These are phyloP conservation scores for Antarctomyces pellizariae DNA, from an alignment of 495 filamentous ascomycete genomes.

Conservation along the genomic window DNA sequence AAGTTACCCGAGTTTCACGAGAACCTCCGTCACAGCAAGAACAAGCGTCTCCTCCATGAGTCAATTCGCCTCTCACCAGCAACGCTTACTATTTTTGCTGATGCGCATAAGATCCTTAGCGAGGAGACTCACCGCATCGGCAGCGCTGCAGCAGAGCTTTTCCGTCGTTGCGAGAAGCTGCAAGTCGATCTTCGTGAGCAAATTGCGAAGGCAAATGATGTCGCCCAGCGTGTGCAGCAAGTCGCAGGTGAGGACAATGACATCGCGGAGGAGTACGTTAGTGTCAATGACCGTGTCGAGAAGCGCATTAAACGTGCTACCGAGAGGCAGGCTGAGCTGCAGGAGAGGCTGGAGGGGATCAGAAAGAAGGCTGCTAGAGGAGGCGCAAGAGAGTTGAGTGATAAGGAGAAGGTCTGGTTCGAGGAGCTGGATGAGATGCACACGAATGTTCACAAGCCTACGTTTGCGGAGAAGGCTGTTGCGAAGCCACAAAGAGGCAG, in stretches of 20 bases:
- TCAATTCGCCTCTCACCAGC: conserved; percentile 51
- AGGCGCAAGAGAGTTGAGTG: conserved; percentile 40
- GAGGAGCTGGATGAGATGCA: conserved; percentile 34
- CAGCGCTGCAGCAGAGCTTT: conserved; percentile 56
- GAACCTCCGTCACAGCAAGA: conserved; percentile 31
- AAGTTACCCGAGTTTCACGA: conserved; percentile 37
- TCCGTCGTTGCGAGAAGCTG: conserved; percentile 50
- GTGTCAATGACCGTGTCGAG: conserved; percentile 29
- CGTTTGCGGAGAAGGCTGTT: conserved; percentile 21
- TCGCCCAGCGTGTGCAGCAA: conserved; percentile 37
- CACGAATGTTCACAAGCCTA: conserved; percentile 16
- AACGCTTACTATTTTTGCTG: conserved; percentile 50
- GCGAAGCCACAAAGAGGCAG: conserved; percentile 4
- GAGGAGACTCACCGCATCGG: conserved; percentile 50
- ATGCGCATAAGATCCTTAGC: conserved; percentile 52
- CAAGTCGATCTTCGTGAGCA: conserved; percentile 50
- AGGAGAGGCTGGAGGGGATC: conserved; percentile 37
- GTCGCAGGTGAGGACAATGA: conserved; percentile 38
- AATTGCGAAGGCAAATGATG: conserved; percentile 40
- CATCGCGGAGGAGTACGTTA: conserved; percentile 12
- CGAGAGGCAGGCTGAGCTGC: conserved; percentile 32
- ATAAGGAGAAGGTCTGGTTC: conserved; percentile 45
- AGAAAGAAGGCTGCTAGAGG: conserved; percentile 30
- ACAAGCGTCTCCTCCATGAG: conserved; percentile 37
- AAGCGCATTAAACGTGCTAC: conserved; percentile 33